These are phyloP conservation scores for Vicia villosa DNA, from an alignment of 306 rosid genomes.

Conservation along the genomic window DNA sequence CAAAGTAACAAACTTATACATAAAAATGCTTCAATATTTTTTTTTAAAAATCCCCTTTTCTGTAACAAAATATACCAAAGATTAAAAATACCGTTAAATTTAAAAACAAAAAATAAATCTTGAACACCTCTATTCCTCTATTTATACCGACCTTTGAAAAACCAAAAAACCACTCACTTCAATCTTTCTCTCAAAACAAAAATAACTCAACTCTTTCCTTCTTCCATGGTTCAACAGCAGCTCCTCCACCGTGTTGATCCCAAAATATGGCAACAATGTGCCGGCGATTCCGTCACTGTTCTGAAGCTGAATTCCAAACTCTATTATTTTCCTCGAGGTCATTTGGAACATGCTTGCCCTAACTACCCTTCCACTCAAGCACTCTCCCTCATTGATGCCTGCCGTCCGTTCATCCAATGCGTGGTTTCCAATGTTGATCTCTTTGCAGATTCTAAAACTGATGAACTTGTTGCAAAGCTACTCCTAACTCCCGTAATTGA, in stretches of 20 bases:
- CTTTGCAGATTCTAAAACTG: slow-evolving; percentile 55
- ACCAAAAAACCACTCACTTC: too few relatives aligned
- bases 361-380: slow-evolving; percentile 1
- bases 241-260: slow-evolving; percentile 33
- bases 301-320: slow-evolving; percentile 61
- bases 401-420: slow-evolving; percentile 32
- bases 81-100: too few relatives aligned
- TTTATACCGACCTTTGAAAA: too few relatives aligned
- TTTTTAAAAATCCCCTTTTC: too few relatives aligned
- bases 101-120: too few relatives aligned
- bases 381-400: slow-evolving; percentile 17
- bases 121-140: too few relatives aligned
- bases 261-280: background rate
- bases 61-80: too few relatives aligned
- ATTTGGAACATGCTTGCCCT: slow-evolving; percentile 55
- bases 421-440: slow-evolving; percentile 37
- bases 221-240: background rate
- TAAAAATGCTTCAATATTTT: too few relatives aligned
- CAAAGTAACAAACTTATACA: too few relatives aligned
- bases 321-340: slow-evolving; percentile 79
- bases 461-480: slow-evolving; percentile 65
- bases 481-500: slow-evolving; percentile 19
- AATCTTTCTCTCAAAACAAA: too few relatives aligned
- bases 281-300: slow-evolving; percentile 29
- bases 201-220: background rate